Conservation (phyloP, 805 yeast genomes). For the Yarrowia bubula region DNA sequence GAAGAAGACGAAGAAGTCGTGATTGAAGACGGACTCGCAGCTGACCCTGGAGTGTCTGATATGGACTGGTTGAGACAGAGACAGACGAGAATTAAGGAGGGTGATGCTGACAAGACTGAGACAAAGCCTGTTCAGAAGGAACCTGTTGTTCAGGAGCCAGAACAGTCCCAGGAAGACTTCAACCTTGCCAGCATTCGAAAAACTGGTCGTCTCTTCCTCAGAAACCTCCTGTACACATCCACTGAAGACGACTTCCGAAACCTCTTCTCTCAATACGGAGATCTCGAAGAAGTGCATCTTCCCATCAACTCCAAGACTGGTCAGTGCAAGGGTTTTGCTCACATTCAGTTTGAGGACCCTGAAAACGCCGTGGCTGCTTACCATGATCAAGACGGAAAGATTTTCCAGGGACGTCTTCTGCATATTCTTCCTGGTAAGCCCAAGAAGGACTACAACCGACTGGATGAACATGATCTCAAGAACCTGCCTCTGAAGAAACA, state of each 20-base stretch:
- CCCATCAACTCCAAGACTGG: constrained; percentile 91
- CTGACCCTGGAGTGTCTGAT: constrained; percentile 61
- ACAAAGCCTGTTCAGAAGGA: constrained; percentile 32
- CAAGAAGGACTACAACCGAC: constrained; percentile 67
- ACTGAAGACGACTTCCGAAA: constrained; percentile 72
- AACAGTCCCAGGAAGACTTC: constrained; percentile 46
- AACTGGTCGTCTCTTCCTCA: constrained; percentile 81
- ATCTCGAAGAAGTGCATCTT: constrained; percentile 81
- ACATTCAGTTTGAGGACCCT: constrained; percentile 65
- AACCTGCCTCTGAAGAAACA: constrained; percentile 92
- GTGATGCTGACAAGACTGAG: constrained; percentile 30
- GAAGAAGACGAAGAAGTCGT: constrained; percentile 25
- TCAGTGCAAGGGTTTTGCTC: constrained; percentile 88
- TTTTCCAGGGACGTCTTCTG: constrained; percentile 88
- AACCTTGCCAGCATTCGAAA: constrained; percentile 49
- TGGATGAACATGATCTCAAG: constrained; percentile 88
- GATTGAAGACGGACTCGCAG: constrained; percentile 40
- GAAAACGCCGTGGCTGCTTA: constrained; percentile 77
- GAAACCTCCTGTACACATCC: constrained; percentile 80
- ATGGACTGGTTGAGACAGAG: constrained; percentile 82
- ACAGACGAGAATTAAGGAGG: constrained; percentile 60
- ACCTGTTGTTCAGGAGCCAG: constrained; percentile 27
- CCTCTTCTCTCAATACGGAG: constrained; percentile 67
- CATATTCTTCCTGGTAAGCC: constrained; percentile 85
- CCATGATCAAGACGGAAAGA: constrained; percentile 72